Base-by-base conservation (phyloP, 2,329 filamentous ascomycete genomes). In the Paraphaeosphaeria minitans region DNA sequence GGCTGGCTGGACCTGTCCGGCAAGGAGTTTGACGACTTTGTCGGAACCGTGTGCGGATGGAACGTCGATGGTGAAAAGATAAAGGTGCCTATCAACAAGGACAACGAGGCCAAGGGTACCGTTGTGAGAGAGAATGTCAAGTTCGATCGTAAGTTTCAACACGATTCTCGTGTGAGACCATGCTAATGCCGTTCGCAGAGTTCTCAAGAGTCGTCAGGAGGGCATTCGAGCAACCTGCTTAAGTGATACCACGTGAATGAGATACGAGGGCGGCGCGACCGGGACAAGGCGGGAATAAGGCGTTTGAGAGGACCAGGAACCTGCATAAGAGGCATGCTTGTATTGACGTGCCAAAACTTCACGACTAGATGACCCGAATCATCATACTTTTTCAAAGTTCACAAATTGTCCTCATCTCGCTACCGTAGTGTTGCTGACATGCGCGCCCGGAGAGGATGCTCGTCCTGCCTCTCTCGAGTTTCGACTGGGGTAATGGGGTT, bases 71-170 rank as follows among this genome's bases (percentile, higher is more conserved):
- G 83, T 31, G 75, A 76, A 41, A 79, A 73, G 61, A 88, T 97
- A 63, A 86, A 87, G 77, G 86, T 99, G 57, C 95, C 95, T 56
- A 83, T 89, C 73, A 99, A 99, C 82, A 91, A 95, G 75, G 95
- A 99, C 60, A 77, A 77, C 60, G 94, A 98, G 86, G 95, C 93
- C 46, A 92, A 96, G 84, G 95, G 95, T 79, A 90, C 93, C 42
- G 91, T 97, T 78, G 96, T 97, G 73, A 87, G 93, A 71, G 95
- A 99, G 84, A 93, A 95, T 66, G 95, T 99, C 74, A 92, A 90
- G 79, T 89, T 96, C 60, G 91, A 95, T 68, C 92, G 80, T 83
- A 75, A 77, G 80, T 77, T 10, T 5, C 1, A n/a, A 6, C 16
- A 8, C 4, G 21, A 37, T 12, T 13, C 35, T 35, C 29, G 43